phyloP scores from a whole-genome alignment of 2,329 filamentous ascomycete species.

The Talaromyces funiculosus region DNA sequence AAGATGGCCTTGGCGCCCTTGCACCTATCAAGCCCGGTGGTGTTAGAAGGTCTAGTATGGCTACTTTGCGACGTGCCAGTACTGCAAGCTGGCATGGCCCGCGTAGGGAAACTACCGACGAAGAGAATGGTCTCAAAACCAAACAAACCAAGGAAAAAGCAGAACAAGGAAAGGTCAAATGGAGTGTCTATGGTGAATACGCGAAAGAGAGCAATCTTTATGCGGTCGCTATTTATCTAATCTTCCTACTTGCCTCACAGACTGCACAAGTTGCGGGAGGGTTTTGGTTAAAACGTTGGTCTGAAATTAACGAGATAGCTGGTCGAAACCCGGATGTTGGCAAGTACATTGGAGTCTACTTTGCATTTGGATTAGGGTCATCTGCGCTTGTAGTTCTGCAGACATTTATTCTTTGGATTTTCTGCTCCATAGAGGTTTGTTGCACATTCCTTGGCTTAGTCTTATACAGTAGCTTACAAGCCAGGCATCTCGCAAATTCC shows the following conservation, averaged over 20 bases:
- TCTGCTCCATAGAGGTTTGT: constrained; percentile 92
- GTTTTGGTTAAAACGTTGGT: constrained; percentile 92
- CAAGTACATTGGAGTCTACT: constrained; percentile 92
- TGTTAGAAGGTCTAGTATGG: constrained; percentile 61
- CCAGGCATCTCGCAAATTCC: constrained; percentile 86
- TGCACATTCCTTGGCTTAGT: not conserved
- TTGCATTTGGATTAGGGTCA: constrained; percentile 85
- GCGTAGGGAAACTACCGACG: constrained; percentile 75
- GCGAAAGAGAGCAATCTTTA: constrained; percentile 87
- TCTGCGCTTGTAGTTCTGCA: constrained; percentile 81
- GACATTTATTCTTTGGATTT: constrained; percentile 96
- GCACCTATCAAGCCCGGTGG: constrained; percentile 64
- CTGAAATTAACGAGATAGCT: constrained; percentile 66
- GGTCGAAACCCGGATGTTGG: constrained; percentile 70
- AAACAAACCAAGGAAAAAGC: constrained; percentile 81
- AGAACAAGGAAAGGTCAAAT: constrained; percentile 97
- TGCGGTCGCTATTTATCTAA: constrained; percentile 74
- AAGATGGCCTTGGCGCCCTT: constrained; percentile 70
- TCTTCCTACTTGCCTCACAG: constrained; percentile 73
- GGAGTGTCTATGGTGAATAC: constrained; percentile 90
- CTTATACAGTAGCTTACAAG: constrained; percentile 13
- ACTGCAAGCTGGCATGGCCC: constrained; percentile 84
- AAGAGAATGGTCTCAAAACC: constrained; percentile 67
- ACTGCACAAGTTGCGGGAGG: constrained; percentile 75
- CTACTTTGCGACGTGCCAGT: constrained; percentile 81